Base-by-base conservation (phyloP, 2,329 filamentous ascomycete species). In the Arachnopeziza araneosa region DNA sequence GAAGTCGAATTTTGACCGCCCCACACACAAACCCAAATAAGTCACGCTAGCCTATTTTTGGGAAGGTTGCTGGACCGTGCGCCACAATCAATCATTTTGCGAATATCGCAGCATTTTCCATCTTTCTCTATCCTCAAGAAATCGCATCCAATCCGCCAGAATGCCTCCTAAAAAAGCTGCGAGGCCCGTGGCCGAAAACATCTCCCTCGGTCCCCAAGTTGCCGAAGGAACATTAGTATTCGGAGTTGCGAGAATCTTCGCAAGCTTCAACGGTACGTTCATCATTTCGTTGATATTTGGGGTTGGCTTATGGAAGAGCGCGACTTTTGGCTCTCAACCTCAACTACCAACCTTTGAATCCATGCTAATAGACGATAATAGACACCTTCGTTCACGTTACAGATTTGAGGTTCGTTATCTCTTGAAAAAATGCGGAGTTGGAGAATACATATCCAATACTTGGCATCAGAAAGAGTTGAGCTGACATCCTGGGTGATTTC, bases 101-200 rank as follows among this genome's bases (percentile, higher is more conserved):
- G n/a, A n/a, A n/a, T n/a, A n/a, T n/a, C n/a, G n/a, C n/a, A n/a
- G n/a, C n/a, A n/a, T n/a, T n/a, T n/a, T n/a, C n/a, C n/a, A n/a
- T n/a, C n/a, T n/a, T n/a, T n/a, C n/a, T n/a, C n/a, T n/a, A n/a
- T n/a, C n/a, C n/a, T n/a, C n/a, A n/a, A n/a, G n/a, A n/a, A n/a
- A n/a, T n/a, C n/a, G n/a, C n/a, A n/a, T n/a, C n/a, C 5, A 44
- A 44, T 44, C 6, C 10, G 6, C 36, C 36, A 44, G 2, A 44
- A 98, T 98, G 93, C 83, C 93, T 80, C 93, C 93, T 79, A 96
- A 96, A 87, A 93, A 93, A 85, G 87, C 88, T 79, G 81, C 86
- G 75, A 85, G 88, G 77, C 87, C 90, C 75, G 84, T 86, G 74
- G 87, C 93, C 83, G 95, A 98, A 88, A 99, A 99, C 83, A 95